Percentiles rank a stretch among this genome's conserved stretches.
Evolutionary conservation across 805 yeast species (phyloP).

Genomic region (Kazachstania viticola): DNA sequence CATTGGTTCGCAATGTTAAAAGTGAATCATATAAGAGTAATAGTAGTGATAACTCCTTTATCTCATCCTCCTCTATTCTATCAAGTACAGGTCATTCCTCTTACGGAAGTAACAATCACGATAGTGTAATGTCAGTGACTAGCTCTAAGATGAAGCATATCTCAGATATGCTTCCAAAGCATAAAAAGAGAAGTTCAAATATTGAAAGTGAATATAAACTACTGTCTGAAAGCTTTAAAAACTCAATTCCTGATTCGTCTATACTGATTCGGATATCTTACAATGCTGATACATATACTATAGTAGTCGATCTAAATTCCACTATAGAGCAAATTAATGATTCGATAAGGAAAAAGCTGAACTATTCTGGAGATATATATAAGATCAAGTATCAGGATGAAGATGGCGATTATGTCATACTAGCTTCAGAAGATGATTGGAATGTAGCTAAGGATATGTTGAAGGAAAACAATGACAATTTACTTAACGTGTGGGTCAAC

Average conservation of each 20-base stretch:
- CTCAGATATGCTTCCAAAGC: slow-evolving; percentile 21
- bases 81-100: not conserved
- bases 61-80: slow-evolving; percentile 15
- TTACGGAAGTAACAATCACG: slow-evolving; percentile 12
- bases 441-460: slow-evolving; percentile 66
- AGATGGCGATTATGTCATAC: slow-evolving; percentile 85
- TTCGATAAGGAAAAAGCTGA: slow-evolving; percentile 46
- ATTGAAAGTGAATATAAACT: slow-evolving; percentile 28
- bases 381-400: slow-evolving; percentile 80
- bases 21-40: slow-evolving; percentile 25
- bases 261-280: slow-evolving; percentile 32
- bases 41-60: slow-evolving; percentile 18
- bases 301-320: slow-evolving; percentile 47
- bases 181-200: slow-evolving; percentile 6
- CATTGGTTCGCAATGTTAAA: slow-evolving; percentile 21
- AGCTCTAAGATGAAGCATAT: slow-evolving; percentile 17
- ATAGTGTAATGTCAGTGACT: slow-evolving; percentile 18
- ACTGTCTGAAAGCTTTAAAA: slow-evolving; percentile 31
- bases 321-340: slow-evolving; percentile 41
- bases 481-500: slow-evolving; percentile 33
- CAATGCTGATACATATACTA: slow-evolving; percentile 45
- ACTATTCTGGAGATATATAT: slow-evolving; percentile 38
- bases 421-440: slow-evolving; percentile 85
- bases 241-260: slow-evolving; percentile 28
- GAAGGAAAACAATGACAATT: slow-evolving; percentile 38